Base-by-base conservation (phyloP, 768 basidiomycete genomes). In the Mycena leptocephala region DNA sequence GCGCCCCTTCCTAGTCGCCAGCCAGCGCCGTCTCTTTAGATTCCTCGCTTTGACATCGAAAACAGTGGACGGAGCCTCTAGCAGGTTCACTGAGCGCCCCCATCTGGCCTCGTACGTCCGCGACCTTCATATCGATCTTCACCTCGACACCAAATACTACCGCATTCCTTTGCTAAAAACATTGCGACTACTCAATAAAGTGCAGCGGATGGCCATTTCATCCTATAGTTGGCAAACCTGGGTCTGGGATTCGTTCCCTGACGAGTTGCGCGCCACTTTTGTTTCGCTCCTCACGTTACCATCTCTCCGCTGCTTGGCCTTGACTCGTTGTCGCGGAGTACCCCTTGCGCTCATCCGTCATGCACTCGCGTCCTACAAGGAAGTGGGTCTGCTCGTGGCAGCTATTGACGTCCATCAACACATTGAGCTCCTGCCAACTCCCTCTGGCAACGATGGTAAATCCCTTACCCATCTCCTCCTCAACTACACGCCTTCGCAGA, bases 361-460 rank as follows among this genome's bases (percentile, higher is more conserved):
- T 48, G 68, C 68, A 22, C 55, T 70, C n/a, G 22, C 55, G 28
- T 70, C 58, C 20, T 70, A 59, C 35, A 18, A 70, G 10, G 68
- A 70, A 41, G 68, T 70, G 56, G 68, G 24, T 43, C n/a, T 70
- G 22, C 30, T 59, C 5, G 68, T 59, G 14, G n/a, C 28, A 3
- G 48, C 18, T 33, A 37, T 59, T 18, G 41, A 58, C 18, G 37
- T n/a, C n/a, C 8, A 68, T 18, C n/a, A 35, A n/a, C 18, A 55
- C 2, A n/a, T 24, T 16, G 37, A 55, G 5, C 37, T 18, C 37
- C 20, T 39, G 10, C 37, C 66, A 4, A 2, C 30, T 16, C 16
- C 56, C 3, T 11, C 33, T 13, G 6, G 32, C 5, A n/a, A 33
- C 8, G 16, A 30, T 2, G 56, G 41, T 14, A 32, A 43, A 9